Evolutionary conservation across 2,329 filamentous ascomycete genomes (phyloP), one percentile per base, ranked within the genome.

Genomic region (Pseudocercospora macadamiae): DNA sequence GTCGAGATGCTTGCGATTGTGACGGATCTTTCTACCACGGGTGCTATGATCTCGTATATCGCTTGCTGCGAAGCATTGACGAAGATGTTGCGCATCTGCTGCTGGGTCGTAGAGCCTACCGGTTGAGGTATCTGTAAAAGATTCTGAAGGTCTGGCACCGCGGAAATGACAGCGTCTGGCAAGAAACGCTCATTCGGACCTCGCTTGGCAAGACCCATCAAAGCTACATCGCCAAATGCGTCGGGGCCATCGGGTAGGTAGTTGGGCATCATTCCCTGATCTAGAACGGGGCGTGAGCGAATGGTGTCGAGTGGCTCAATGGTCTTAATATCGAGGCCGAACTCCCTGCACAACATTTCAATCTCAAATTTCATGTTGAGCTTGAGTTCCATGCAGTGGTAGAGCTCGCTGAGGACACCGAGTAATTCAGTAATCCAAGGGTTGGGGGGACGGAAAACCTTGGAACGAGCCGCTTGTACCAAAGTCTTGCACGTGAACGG

Each of bases 311-410:
- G 91, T 0, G 93, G 91, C 67, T 96, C 89, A 62, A 97, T 92
- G 59, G 85, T 88, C 77, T 96, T 96, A 75, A 96, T 89, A 63
- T 97, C 92, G n/a, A 97, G 81, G 55, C 88, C 89, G 14, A 99
- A 80, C 10, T 93, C 93, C 72, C 96, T 96, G 80, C 93, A 99
- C 21, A 99, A 83, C 23, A 99, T 93, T 75, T 99, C 95, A 58
- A 99, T 97, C 75, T 99, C 95, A 68, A 99, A 99, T 70, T 97
- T 99, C 52, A 96, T 87, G 67, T 97, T 97, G 34, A 99, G 84
- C 74, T 97, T 97, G 56, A 99, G 80, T 68, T 97, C 93, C 12
- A 91, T 91, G 69, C 90, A 89, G 70, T 96, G 89, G 70, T 99
- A 99, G 3, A 99, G 82, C 71, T 99, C 96, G 68, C 96, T 90